Conservation (phyloP, 2,329 filamentous ascomycete species). For the Sphaerulina musiva region DNA sequence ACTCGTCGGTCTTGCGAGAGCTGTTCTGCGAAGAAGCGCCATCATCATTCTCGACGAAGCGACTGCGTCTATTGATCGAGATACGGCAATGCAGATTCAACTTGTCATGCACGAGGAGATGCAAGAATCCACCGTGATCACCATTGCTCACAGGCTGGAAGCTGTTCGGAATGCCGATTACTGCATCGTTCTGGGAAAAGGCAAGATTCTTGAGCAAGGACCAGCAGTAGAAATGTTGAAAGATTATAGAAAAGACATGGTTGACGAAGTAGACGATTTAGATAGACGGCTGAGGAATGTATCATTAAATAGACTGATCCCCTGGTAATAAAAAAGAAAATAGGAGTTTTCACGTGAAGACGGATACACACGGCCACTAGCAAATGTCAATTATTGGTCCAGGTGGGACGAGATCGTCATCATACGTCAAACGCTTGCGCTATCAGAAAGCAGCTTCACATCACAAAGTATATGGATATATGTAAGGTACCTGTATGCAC, state of each 20-base stretch:
- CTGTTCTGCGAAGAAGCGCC: conserved; percentile 54
- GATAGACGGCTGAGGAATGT: background rate
- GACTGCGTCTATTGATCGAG: conserved; percentile 58
- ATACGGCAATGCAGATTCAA: conserved; percentile 54
- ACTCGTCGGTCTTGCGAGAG: conserved; percentile 57
- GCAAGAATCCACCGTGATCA: conserved; percentile 55
- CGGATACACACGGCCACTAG: background rate
- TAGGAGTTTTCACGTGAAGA: background rate
- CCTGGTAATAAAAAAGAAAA: no score
- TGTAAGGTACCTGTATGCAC: no score
- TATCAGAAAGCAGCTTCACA: background rate
- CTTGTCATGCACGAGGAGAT: conserved; percentile 51
- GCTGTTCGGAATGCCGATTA: conserved; percentile 55
- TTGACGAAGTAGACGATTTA: conserved; percentile 12
- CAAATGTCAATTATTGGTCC: background rate
- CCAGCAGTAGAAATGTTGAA: conserved; percentile 29
- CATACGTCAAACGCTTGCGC: background rate
- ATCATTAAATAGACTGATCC: background rate
- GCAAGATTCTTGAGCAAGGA: conserved; percentile 40
- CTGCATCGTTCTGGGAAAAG: conserved; percentile 49
- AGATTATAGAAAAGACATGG: conserved; percentile 7
- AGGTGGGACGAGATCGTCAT: conserved; percentile 2
- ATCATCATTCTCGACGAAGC: conserved; percentile 62
- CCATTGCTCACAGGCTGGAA: conserved; percentile 58
- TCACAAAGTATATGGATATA: no score